Evolutionary conservation across 768 basidiomycete genomes (phyloP), one percentile per base, ranked within the genome.

Genomic region (Trametes cingulata): DNA sequence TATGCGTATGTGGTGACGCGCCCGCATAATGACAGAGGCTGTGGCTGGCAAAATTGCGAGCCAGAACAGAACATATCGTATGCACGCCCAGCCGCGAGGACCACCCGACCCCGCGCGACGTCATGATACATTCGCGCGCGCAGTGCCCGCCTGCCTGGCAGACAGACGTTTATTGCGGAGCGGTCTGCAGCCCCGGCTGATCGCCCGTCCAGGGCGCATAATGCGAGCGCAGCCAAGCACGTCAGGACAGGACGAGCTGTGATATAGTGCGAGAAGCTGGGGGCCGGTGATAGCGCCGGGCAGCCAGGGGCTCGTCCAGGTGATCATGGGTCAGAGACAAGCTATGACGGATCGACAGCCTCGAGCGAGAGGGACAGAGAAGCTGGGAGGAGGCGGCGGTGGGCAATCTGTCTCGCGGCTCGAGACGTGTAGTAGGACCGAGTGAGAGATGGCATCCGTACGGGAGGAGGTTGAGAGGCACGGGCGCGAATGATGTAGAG

Each of bases 271-370:
- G 15, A 13, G 52, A 45, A 52, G 42, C 50, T 25, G 33, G 36
- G 25, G 24, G 46, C 39, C 29, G 37, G 52, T 29, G 51, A 52
- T 52, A 15, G 46, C 37, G 27, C 52, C 33, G 22, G 27, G 12
- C 19, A 52, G 50, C 41, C 29, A 45, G 19, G 27, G 20, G 22
- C n/a, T 17, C 27, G 37, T 5, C 13, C 17, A n/a, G 27, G 52
- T 27, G 41, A 50, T 42, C 47, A 57, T 57, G 27, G 48, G 13
- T 51, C 42, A 40, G 42, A 37, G 50, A 46, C 24, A 52, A 46
- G 46, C 15, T 17, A n/a, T 53, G 51, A 60, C 58, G 51, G 51
- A 60, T 60, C 58, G 58, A 60, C 58, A 57, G 56, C 27, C 29
- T 37, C 20, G 19, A 37, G 12, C n/a, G 39, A 27, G 29, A n/a